phyloP scores from a whole-genome alignment of 176 grass and related monocot genomes.

The Juncus inflexus region DNA sequence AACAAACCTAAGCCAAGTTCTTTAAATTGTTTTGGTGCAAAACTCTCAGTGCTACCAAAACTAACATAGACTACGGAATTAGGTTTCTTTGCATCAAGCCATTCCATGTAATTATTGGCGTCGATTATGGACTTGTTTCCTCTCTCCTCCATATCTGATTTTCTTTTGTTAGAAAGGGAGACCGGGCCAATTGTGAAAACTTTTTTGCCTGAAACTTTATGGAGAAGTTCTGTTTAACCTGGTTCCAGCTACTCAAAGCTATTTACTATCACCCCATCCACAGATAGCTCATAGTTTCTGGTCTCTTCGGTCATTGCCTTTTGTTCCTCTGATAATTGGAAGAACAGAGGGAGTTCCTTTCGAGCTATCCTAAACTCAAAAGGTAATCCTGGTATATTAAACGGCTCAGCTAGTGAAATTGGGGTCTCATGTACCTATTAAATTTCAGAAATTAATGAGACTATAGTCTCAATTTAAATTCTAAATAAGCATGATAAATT shows the following conservation, averaged over 20 bases:
- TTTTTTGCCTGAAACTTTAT: conserved; percentile 17
- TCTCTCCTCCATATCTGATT: conserved; percentile 6
- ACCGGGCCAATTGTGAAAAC: conserved; percentile 52
- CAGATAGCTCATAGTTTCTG: conserved; percentile 33
- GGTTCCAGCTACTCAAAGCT: conserved; percentile 73
- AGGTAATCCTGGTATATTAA: conserved; percentile 36
- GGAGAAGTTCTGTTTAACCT: conserved; percentile 35
- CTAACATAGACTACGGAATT: conserved; percentile 67
- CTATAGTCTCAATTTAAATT: too few relatives aligned
- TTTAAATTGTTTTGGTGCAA: conserved; percentile 41
- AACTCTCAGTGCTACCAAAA: conserved; percentile 49
- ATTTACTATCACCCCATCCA: conserved; percentile 57
- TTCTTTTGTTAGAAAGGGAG: conserved; percentile 23
- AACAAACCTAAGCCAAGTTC: conserved; percentile 54
- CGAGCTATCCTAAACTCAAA: conserved; percentile 38
- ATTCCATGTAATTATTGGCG: conserved; percentile 35
- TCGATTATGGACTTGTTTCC: conserved; percentile 28
- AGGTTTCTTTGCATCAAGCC: conserved; percentile 44
- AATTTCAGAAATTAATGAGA: too few relatives aligned
- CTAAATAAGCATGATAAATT: too few relatives aligned
- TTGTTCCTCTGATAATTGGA: conserved; percentile 11
- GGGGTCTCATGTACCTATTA: conserved; percentile 22
- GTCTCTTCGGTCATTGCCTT: neutral
- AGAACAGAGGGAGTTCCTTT: conserved; percentile 39
- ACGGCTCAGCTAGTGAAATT: conserved; percentile 24